phyloP scores from a whole-genome alignment of 768 basidiomycete species.

The Tubosaeta sp. region DNA sequence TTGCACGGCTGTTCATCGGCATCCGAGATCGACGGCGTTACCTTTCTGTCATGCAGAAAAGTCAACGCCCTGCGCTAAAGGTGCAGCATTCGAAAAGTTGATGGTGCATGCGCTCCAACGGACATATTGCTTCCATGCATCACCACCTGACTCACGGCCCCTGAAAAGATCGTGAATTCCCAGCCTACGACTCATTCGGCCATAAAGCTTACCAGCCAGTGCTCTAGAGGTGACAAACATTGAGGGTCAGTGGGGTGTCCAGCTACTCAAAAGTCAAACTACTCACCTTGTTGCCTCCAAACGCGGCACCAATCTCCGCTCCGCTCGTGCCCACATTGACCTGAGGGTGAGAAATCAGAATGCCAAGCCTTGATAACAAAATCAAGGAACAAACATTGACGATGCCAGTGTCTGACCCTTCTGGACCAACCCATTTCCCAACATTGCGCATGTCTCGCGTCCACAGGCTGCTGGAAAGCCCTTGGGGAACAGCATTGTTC shows the following conservation, averaged over 20 bases:
- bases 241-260: constrained; percentile 9
- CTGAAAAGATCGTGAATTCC: constrained; percentile 34
- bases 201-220: constrained; percentile 66
- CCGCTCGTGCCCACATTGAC: constrained; percentile 68
- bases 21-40: neutral
- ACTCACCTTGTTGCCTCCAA: constrained; percentile 88
- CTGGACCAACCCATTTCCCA: constrained; percentile 89
- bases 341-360: constrained; percentile 26
- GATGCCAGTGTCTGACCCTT: constrained; percentile 87
- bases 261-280: constrained; percentile 8
- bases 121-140: constrained; percentile 98
- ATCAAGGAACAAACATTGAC: constrained; percentile 63
- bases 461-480: constrained; percentile 90
- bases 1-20: constrained; percentile 8
- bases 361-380: neutral
- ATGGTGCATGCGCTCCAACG: constrained; percentile 91
- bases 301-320: constrained; percentile 79
- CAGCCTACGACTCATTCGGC: constrained; percentile 12
- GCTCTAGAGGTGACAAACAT: constrained; percentile 44
- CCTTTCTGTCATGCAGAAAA: constrained; percentile 49
- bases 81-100: constrained; percentile 87
- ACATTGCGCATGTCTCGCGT: constrained; percentile 79
- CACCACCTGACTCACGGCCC: constrained; percentile 96
- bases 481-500: constrained; percentile 90
- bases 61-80: constrained; percentile 89